phyloP scores from a whole-genome alignment of 768 basidiomycete species.

The Pleurotus citrinopileatus region DNA sequence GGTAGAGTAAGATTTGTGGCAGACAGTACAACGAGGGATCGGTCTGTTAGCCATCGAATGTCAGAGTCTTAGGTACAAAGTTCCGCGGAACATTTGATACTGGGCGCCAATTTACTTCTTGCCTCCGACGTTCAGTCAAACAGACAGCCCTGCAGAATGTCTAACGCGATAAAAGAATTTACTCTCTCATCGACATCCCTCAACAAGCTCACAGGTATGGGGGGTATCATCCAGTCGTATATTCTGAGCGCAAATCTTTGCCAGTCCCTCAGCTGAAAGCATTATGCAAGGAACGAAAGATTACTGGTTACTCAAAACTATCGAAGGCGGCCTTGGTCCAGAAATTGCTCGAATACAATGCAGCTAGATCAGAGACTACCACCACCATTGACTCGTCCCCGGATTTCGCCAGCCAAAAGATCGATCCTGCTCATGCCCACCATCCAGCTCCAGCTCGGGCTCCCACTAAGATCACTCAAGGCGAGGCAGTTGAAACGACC shows the following conservation, averaged over 20 bases:
- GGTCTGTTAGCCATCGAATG: not conserved
- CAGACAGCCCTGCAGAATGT: too few species aligned
- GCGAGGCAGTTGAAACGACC: too few species aligned
- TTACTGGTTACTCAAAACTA: slow-evolving; percentile 69
- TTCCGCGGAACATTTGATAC: too few species aligned
- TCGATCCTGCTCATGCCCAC: too few species aligned
- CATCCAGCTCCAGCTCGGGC: too few species aligned
- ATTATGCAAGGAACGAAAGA: slow-evolving; percentile 60
- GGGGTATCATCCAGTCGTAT: not conserved
- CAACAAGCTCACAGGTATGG: not conserved
- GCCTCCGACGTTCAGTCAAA: too few species aligned
- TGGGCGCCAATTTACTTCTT: not conserved
- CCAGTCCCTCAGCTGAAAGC: slow-evolving; percentile 65
- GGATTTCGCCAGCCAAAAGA: too few species aligned
- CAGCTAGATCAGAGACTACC: slow-evolving; percentile 1
- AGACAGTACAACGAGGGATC: not conserved
- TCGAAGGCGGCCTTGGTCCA: slow-evolving; percentile 54
- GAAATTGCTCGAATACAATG: slow-evolving; percentile 27
- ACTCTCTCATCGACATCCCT: not conserved
- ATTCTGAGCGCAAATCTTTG: not conserved
- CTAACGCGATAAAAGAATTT: too few species aligned
- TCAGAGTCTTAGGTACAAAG: too few species aligned
- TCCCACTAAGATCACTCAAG: too few species aligned
- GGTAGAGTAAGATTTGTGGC: not conserved
- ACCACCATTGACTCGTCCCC: too few species aligned